Conservation (phyloP, 208 protist species). For the Wallacemonas collosoma region DNA sequence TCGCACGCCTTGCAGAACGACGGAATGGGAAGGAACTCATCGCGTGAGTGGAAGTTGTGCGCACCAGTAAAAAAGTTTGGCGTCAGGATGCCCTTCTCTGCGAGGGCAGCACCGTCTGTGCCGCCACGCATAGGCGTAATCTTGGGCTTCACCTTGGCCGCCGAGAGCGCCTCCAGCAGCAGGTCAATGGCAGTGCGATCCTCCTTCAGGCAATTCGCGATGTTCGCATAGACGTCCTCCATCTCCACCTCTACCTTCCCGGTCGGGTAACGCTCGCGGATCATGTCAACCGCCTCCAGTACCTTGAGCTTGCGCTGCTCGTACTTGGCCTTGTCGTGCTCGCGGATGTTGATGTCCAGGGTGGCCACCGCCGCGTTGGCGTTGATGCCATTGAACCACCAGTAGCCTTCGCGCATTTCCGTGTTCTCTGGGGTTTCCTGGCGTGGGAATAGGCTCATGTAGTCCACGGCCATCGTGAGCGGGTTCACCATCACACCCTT, state of each 20-base stretch:
- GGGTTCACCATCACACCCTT: constrained; percentile 90
- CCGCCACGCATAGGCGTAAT: constrained; percentile 84
- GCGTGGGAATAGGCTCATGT: constrained; percentile 67
- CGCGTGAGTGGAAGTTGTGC: constrained; percentile 89
- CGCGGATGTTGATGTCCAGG: constrained; percentile 68
- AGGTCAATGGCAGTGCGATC: constrained; percentile 72
- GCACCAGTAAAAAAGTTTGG: constrained; percentile 89
- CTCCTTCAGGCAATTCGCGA: constrained; percentile 56
- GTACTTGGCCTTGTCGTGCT: constrained; percentile 64
- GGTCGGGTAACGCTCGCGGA: constrained; percentile 63
- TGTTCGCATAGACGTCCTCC: constrained; percentile 79
- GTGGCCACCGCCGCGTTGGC: constrained; percentile 52
- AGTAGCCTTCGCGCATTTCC: constrained; percentile 78
- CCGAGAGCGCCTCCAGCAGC: constrained; percentile 62
- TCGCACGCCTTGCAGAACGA: constrained; percentile 86
- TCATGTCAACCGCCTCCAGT: constrained; percentile 44
- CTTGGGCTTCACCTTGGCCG: constrained; percentile 66
- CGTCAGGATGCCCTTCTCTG: constrained; percentile 64
- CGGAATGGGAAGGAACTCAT: constrained; percentile 82
- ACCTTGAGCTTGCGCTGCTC: constrained; percentile 52
- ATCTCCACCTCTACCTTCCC: constrained; percentile 64
- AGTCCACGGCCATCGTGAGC: constrained; percentile 80
- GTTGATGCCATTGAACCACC: constrained; percentile 72
- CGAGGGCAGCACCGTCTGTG: constrained; percentile 80
- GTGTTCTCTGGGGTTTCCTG: constrained; percentile 80